Evolutionary conservation across 1,139 yeast species (phyloP), one percentile per base, ranked within the genome.

Genomic region (Diutina scorzettiae): DNA sequence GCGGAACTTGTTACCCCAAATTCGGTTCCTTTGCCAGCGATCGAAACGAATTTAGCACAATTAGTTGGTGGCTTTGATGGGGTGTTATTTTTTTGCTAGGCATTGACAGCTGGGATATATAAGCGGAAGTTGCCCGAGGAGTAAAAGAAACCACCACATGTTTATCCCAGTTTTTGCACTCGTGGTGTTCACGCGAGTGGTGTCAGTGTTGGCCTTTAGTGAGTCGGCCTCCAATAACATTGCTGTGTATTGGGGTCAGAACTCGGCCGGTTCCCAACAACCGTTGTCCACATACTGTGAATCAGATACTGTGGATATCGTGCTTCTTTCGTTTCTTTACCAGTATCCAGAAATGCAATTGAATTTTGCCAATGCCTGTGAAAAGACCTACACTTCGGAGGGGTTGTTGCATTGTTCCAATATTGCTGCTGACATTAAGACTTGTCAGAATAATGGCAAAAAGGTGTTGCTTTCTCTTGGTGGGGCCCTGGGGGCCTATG

Each of bases 231-330:
- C 11, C 14, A 21, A 33, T n/a, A 33, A 33, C 25, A 27, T 85
- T 41, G 95, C 81, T 25, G 71, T 84, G 14, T 86, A 86, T 62
- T 87, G 96, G 96, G 96, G 96, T 40, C 96, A 87, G 62, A 76
- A 79, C 54, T 78, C 93, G 16, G 82, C 76, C 27, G 86, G 86
- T n/a, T 56, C 75, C 36, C 95, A 87, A 58, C 66, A 75, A 47
- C 58, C 73, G 14, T 67, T 89, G 45, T 66, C 79, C 6, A 60
- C 68, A 45, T 85, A 86, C 64, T 89, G 96, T 66, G 66, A 72
- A 44, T 69, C 76, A 31, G 73, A 73, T 45, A 69, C 77, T 41
- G 82, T 79, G 30, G 96, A 86, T 53, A 80, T 85, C 46, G 70
- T 82, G 43, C 54, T 87, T 16, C 57, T 87, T 41, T 75, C 96